Percentiles rank a stretch among this genome's conserved stretches.
phyloP scores from a whole-genome alignment of 176 grass and related monocot species.

The Lolium rigidum region DNA sequence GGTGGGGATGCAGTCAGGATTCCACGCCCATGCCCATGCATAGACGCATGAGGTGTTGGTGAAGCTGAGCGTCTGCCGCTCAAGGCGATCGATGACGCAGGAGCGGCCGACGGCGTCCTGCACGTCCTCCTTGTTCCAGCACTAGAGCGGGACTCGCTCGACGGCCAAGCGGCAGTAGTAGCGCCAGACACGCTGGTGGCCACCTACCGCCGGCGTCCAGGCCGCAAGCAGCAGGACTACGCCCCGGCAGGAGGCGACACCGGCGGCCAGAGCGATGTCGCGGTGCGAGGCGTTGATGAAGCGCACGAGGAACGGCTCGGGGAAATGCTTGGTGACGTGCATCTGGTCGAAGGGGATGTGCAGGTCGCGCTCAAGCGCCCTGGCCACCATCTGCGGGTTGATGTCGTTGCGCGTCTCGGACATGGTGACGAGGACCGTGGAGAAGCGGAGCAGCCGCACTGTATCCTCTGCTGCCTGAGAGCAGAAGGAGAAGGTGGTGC shows the following conservation, averaged over 20 bases:
- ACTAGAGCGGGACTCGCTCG: neutral
- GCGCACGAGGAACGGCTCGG: neutral
- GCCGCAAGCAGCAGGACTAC: neutral
- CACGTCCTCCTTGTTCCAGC: neutral
- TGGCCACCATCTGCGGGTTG: neutral
- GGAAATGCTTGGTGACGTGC: neutral
- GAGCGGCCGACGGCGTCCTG: neutral
- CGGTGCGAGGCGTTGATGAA: neutral
- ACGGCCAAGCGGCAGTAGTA: neutral
- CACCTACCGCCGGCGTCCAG: neutral
- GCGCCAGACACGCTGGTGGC: neutral
- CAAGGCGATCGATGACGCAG: neutral
- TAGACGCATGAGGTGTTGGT: too few species aligned
- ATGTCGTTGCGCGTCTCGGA: neutral
- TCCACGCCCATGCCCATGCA: too few species aligned
- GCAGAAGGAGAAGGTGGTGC: too few species aligned
- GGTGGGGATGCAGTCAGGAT: too few species aligned
- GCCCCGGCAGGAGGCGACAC: neutral
- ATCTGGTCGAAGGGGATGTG: neutral
- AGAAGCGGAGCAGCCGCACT: neutral
- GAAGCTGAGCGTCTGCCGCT: neutral
- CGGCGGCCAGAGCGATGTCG: neutral
- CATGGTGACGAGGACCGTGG: neutral
- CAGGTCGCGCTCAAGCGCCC: neutral
- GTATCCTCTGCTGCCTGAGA: too few species aligned